Evolutionary conservation across 1,139 yeast genomes (phyloP), one percentile per base, ranked within the genome.

Genomic region (Diutina pseudorugosa): DNA sequence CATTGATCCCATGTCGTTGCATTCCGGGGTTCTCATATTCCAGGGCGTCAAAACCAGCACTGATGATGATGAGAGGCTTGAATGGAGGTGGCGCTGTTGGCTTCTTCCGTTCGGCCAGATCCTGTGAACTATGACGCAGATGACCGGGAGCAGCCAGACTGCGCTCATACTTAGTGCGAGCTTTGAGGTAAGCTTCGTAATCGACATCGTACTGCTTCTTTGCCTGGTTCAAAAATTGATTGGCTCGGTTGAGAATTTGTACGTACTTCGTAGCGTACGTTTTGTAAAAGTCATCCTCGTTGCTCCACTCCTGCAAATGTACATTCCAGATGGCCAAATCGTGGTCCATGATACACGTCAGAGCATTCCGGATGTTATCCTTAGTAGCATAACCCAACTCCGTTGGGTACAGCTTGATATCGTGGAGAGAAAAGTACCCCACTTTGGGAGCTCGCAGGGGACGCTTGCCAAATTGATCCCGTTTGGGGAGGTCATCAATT

Each of bases 1-100:
- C 91, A 58, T 84, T 83, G 40, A 85, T 88, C 0, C 83, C 83
- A 62, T 88, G 96, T 55, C 96, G 73, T 66, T 88, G 95, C 96
- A 88, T 88, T 55, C 83, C 80, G 20, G 81, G 80, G 55, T 83
- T 83, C 62, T 88, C 96, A 63, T 80, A 83, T 63, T 88, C 96
- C 30, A 89, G 83, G 2, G 95, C 95, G 67, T 88, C 96, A 64
- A 88, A 88, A 2, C 96, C 96, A 0, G 96, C 93, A 47, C 94
- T 85, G 1, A 88, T 74, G 18, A 84, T 75, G 4, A 88, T 79
- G 55, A 87, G 64, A 0, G 93, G 89, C 60, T 82, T 83, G 66
- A 83, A 86, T 0, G 80, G 78, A n/a, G 60, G 73, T 4, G 77
- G 78, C 1, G 73, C 68, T 4, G 57, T 58, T 11, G 75, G 70